These are phyloP conservation scores for Cladosporium cucumerinum DNA, from an alignment of 2,329 filamentous ascomycete genomes.

Conservation along the genomic window DNA sequence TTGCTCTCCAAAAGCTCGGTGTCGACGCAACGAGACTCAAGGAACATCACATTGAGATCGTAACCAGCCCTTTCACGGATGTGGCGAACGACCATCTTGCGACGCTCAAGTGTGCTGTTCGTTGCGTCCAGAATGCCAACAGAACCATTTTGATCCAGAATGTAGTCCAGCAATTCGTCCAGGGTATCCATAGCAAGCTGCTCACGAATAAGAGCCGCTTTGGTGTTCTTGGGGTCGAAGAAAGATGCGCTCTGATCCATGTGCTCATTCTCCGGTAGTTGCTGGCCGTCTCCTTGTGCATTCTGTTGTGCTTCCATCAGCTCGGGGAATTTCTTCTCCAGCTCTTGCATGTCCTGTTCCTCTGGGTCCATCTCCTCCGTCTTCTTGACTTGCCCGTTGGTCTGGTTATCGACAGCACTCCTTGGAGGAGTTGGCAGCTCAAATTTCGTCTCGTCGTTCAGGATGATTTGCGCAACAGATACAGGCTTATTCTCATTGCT, in stretches of 20 bases:
- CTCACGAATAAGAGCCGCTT: conserved; percentile 78
- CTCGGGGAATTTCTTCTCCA: conserved; percentile 18
- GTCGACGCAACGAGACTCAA: conserved; percentile 91
- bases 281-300: neutral
- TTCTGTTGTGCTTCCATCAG: conserved; percentile 16
- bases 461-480: conserved; percentile 54
- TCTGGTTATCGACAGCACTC: conserved; percentile 13
- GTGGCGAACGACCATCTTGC: conserved; percentile 70
- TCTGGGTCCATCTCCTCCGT: conserved; percentile 29
- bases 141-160: conserved; percentile 75
- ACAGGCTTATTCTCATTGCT: conserved; percentile 24
- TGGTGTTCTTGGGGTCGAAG: conserved; percentile 85
- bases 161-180: conserved; percentile 87
- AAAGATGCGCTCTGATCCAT: conserved; percentile 90
- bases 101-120: conserved; percentile 86
- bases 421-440: conserved; percentile 36
- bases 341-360: conserved; percentile 29
- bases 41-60: conserved; percentile 83
- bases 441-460: conserved; percentile 53
- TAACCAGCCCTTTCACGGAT: conserved; percentile 81
- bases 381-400: conserved; percentile 31
- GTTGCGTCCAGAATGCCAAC: conserved; percentile 96
- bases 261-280: conserved; percentile 40
- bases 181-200: conserved; percentile 89
- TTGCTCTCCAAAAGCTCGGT: conserved; percentile 83